Base-by-base conservation (phyloP, 352 stramenopile species). In the Pythium rishiriense region DNA sequence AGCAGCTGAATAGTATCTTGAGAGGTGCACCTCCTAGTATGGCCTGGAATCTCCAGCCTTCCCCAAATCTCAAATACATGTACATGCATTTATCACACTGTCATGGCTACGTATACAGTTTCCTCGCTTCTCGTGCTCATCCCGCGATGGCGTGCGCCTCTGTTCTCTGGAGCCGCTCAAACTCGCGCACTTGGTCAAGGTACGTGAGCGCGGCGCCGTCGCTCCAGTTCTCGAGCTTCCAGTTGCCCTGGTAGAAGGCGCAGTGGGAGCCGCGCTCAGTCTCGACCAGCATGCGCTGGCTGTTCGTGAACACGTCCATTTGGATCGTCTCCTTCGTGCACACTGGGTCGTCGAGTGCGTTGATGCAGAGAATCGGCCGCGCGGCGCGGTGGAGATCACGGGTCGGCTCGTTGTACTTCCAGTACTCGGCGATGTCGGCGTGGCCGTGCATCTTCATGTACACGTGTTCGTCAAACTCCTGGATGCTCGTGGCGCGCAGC, bases 361-460 rank as follows among this genome's bases (percentile, higher is more conserved):
- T 94, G 49, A 94, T 82, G 29, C 80, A 90, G 5, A 94, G 64
- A 37, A 91, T 52, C 1, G 85, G 85, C 22, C 81, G 78, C 28
- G 58, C 62, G 41, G 91, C 75, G 29, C 74, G 81, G 22, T 77
- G 46, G 24, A 90, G 61, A 7, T 82, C 68, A 46, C 81, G 83
- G 73, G 91, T 90, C 26, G 85, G 85, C 64, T 94, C 85, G 72
- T 94, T 94, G n/a, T 79, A 29, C 21, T 64, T 55, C 85, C 85
- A 94, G 62, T 93, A 94, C 10, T 70, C 33, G 39, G 84, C 80
- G 8, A 91, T 45, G 53, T 87, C 72, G 4, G 62, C 59, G 61
- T 91, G 90, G 11, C 85, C 85, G 61, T 94, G 80, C 72, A 94
- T 85, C 41, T 81, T 87, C 73, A 90, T 90, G 73, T 89, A 94